Conservation (phyloP, 176 grass and related monocot species). For the Triticum timopheevii region DNA sequence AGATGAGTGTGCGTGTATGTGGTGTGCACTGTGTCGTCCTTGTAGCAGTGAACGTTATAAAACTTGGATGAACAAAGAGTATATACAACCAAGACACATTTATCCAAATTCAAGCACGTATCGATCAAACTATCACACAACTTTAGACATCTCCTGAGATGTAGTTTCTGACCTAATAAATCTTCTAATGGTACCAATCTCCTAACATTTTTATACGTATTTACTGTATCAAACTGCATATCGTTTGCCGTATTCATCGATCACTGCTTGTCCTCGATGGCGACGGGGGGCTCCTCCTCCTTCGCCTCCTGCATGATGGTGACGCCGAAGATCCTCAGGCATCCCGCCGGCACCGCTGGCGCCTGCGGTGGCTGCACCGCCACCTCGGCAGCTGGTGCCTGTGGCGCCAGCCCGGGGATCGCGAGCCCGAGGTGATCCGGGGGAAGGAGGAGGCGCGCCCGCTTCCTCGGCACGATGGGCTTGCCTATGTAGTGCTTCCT, state of each 20-base stretch:
- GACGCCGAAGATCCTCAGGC: neutral
- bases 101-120: neutral
- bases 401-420: no score
- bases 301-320: neutral
- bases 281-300: neutral
- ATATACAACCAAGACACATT: no score
- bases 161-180: neutral
- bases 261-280: neutral
- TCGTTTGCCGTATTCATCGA: neutral
- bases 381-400: no score
- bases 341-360: no score
- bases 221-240: no score
- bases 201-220: neutral
- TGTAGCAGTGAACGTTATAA: no score
- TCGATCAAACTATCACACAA: neutral
- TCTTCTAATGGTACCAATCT: neutral
- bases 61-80: no score
- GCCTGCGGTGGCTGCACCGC: no score
- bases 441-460: neutral
- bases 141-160: neutral
- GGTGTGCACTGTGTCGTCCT: no score
- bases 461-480: slow-evolving; percentile 19
- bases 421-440: no score
- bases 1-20: no score
- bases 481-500: slow-evolving; percentile 29